Evolutionary conservation across 495 filamentous ascomycete genomes (phyloP).

Genomic region (Neohortaea acidophila): DNA sequence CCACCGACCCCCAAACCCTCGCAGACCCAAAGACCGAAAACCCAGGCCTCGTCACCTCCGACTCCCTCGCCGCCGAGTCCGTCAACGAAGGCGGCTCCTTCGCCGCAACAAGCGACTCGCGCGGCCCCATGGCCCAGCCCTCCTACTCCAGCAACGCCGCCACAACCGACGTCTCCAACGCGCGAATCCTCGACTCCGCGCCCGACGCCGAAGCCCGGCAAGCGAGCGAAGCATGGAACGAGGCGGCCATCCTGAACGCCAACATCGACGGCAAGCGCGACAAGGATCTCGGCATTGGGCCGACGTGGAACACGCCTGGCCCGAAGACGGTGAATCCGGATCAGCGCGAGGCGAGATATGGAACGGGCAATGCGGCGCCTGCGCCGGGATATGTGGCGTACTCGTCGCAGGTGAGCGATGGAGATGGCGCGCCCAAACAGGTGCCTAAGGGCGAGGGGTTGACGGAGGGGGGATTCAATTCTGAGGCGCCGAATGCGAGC

Average conservation of each 20-base stretch:
- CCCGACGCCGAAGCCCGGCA: slow-evolving; percentile 34
- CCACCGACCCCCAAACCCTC: slow-evolving; percentile 34
- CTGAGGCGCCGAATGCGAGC: slow-evolving; percentile 39
- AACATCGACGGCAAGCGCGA: slow-evolving; percentile 13
- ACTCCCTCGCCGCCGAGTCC: slow-evolving; percentile 54
- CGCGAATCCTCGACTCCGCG: slow-evolving; percentile 37
- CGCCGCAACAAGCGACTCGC: slow-evolving; percentile 34
- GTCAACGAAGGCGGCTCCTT: slow-evolving; percentile 37
- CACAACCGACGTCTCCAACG: slow-evolving; percentile 40
- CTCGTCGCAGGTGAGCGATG: background rate
- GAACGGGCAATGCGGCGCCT: slow-evolving; percentile 23
- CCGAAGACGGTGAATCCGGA: slow-evolving; percentile 2
- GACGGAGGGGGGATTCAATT: slow-evolving; percentile 40
- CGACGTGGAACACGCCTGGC: slow-evolving; percentile 26
- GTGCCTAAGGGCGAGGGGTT: slow-evolving; percentile 43
- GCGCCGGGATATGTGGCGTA: slow-evolving; percentile 14
- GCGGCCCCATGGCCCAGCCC: slow-evolving; percentile 34
- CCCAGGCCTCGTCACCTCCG: slow-evolving; percentile 41
- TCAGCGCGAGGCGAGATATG: too few relatives aligned
- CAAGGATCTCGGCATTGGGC: slow-evolving; percentile 32
- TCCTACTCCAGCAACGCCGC: slow-evolving; percentile 37
- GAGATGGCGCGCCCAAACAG: slow-evolving; percentile 3
- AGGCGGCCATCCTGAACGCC: slow-evolving; percentile 16
- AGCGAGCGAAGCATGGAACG: slow-evolving; percentile 29
- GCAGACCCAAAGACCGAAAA: slow-evolving; percentile 35